Evolutionary conservation across 495 filamentous ascomycete genomes (phyloP).

Genomic region (Apodospora peruviana): DNA sequence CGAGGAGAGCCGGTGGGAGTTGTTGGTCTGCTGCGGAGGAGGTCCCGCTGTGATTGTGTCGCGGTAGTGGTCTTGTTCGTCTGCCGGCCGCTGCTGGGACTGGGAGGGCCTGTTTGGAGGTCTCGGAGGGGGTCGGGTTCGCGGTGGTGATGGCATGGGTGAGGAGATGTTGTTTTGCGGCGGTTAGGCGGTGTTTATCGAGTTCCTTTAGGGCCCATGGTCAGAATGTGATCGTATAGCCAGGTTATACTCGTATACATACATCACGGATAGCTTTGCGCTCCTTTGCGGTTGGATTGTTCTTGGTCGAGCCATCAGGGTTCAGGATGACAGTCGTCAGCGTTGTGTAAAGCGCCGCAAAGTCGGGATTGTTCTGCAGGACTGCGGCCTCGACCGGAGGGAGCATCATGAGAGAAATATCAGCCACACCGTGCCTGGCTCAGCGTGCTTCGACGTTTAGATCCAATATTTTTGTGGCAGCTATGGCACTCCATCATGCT

Average conservation of each 20-base stretch:
- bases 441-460: too few species aligned
- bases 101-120: conserved; percentile 12
- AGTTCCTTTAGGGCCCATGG: conserved; percentile 26
- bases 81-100: conserved; percentile 16
- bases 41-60: neutral
- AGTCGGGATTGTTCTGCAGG: conserved; percentile 58
- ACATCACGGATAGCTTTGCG: conserved; percentile 50
- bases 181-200: conserved; percentile 31
- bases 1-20: conserved; percentile 27
- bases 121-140: conserved; percentile 9
- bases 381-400: conserved; percentile 59
- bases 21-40: conserved; percentile 3
- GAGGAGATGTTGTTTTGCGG: conserved; percentile 36
- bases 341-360: conserved; percentile 57
- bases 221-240: neutral
- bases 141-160: conserved; percentile 30
- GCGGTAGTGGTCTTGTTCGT: conserved; percentile 9
- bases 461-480: too few species aligned
- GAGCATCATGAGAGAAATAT: conserved; percentile 45
- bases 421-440: too few species aligned
- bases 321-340: conserved; percentile 55
- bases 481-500: neutral
- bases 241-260: neutral
- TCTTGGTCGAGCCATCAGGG: conserved; percentile 56
- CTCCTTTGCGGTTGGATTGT: conserved; percentile 46